These are phyloP conservation scores for Cladophialophora bantiana DNA, from an alignment of 2,329 filamentous ascomycete genomes.

Conservation along the genomic window DNA sequence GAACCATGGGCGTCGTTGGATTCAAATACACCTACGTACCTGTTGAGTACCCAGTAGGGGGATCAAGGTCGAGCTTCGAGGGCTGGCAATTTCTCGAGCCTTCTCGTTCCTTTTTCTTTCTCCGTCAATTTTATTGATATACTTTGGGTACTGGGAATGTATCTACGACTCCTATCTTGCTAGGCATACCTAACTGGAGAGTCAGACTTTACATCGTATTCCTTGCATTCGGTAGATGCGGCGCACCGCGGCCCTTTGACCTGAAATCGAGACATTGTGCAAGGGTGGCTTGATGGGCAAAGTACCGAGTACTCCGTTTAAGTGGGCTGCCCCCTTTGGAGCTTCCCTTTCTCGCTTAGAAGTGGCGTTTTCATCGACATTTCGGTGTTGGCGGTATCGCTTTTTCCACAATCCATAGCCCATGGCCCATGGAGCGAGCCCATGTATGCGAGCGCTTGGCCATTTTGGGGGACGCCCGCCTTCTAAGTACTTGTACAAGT, in stretches of 20 bases:
- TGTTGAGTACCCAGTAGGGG: no score
- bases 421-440: neutral
- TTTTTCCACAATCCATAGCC: neutral
- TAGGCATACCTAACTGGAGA: neutral
- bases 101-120: neutral
- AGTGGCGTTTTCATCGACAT: neutral
- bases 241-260: neutral
- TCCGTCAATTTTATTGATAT: neutral
- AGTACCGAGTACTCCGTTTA: no score
- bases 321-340: neutral
- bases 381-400: constrained; percentile 3
- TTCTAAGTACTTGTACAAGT: neutral
- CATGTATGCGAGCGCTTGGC: neutral
- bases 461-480: neutral
- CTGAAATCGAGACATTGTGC: neutral
- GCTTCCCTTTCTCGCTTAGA: constrained; percentile 5
- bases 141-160: no score
- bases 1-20: neutral
- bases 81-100: neutral
- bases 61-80: neutral
- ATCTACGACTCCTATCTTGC: no score
- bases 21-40: no score
- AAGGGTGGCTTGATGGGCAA: neutral
- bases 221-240: neutral
- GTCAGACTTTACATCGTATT: neutral